Evolutionary conservation across 2,329 filamentous ascomycete species (phyloP).

Genomic region (Magnaporthiopsis poae): DNA sequence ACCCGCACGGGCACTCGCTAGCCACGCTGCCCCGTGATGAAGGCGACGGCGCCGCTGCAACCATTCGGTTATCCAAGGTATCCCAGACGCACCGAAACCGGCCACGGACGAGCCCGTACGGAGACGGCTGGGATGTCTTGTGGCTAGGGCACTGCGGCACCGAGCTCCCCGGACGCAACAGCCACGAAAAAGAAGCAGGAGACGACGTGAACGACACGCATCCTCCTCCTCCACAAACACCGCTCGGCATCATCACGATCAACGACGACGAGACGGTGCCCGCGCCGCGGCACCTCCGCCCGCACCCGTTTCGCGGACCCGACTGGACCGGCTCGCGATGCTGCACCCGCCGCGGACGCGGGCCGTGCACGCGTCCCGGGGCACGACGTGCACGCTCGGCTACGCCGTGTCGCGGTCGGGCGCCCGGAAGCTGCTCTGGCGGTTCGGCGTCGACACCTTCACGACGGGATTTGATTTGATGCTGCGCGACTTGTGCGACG

Average conservation of each 20-base stretch:
- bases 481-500: conserved; percentile 37
- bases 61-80: not conserved
- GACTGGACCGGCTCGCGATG: conserved; percentile 16
- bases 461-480: conserved; percentile 33
- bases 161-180: conserved; percentile 18
- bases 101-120: conserved; percentile 30
- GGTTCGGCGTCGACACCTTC: conserved; percentile 31
- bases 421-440: conserved; percentile 31
- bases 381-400: conserved; percentile 27
- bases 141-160: conserved; percentile 42
- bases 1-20: not conserved
- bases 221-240: not conserved
- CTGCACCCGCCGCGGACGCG: conserved; percentile 32
- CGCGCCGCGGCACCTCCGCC: conserved; percentile 22
- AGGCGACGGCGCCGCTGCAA: not conserved
- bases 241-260: conserved; percentile 13
- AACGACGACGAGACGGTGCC: conserved; percentile 28
- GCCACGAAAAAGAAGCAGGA: not conserved
- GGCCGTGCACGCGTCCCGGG: conserved; percentile 32
- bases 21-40: not conserved
- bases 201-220: not conserved
- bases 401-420: conserved; percentile 37
- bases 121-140: conserved; percentile 41
- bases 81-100: not conserved
- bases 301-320: conserved; percentile 27